Evolutionary conservation across 768 basidiomycete genomes (phyloP), one percentile per base, ranked within the genome.

Genomic region (Symmetrospora coprosmae): DNA sequence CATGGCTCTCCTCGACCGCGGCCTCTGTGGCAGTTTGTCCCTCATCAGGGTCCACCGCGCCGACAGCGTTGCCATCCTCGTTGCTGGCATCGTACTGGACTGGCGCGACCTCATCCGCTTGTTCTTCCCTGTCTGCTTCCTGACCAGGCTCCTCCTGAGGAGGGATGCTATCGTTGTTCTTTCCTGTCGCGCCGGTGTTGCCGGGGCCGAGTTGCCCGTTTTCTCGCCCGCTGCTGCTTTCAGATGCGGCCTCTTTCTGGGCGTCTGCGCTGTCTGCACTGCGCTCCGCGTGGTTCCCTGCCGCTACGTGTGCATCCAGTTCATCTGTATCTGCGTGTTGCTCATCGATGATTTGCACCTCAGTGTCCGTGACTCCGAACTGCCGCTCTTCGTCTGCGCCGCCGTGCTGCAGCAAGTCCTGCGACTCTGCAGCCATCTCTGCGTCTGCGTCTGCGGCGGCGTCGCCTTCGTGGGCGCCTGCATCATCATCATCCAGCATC

Each of bases 371-470:
- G 21, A 25, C 33, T 25, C 38, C 19, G 38, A 13, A 13, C 27
- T 28, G 45, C 33, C 45, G 27, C 27, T 19, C 5, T 47, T 39
- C 38, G 19, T 39, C 38, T 13, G 49, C 23, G 33, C 19, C 49
- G 28, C 23, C 28, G 19, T 23, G 14, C 23, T 21, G 27, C 28
- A 50, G 28, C 13, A 46, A 27, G 7, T 43, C 30, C 8, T 9
- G n/a, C 55, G 46, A 45, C 31, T 58, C 55, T 28, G 55, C 55
- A 38, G 33, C 31, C 55, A 58, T 58, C 33, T 58, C 55, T 17
- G 55, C 43, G 31, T 58, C 43, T 8, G 9, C 11, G 9, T 23
- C 9, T 16, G 25, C 13, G 13, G 43, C 13, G 43, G 13, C 43
- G 9, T 46, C 25, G 43, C 25, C 43, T 9, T 46, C 43, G 25